Conservation (phyloP, 352 stramenopile species). For the Pythium dissotocum region DNA sequence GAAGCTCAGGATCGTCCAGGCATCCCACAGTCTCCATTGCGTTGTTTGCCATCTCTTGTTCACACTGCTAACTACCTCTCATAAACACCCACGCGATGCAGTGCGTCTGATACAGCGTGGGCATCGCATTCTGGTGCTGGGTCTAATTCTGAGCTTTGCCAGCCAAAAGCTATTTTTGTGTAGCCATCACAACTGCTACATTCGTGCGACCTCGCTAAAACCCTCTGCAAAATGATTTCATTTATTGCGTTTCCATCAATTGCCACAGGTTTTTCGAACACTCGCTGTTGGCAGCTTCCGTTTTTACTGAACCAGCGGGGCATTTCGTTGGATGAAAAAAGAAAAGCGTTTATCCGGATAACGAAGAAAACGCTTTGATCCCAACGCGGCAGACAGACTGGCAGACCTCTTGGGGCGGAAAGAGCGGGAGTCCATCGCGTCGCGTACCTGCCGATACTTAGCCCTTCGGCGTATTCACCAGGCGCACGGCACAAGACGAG, state of each 20-base stretch:
- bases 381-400: not conserved
- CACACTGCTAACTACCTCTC: not conserved
- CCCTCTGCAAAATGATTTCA: not conserved
- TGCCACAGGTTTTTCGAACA: slow-evolving; percentile 16
- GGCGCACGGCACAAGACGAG: slow-evolving; percentile 1
- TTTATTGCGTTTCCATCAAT: not conserved
- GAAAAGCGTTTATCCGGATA: slow-evolving; percentile 4
- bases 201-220: slow-evolving; percentile 12
- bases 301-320: slow-evolving; percentile 8
- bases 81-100: slow-evolving; percentile 3
- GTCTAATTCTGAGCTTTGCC: slow-evolving; percentile 7
- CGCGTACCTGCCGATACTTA: slow-evolving; percentile 5
- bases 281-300: slow-evolving; percentile 2
- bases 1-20: not conserved
- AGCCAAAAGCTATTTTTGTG: slow-evolving; percentile 7
- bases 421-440: slow-evolving; percentile 15
- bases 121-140: slow-evolving; percentile 4
- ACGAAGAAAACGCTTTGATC: slow-evolving; percentile 10
- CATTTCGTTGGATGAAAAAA: slow-evolving; percentile 26
- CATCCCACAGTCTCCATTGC: slow-evolving; percentile 6
- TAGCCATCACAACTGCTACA: slow-evolving; percentile 14
- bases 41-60: slow-evolving; percentile 16
- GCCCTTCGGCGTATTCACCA: not conserved
- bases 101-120: not conserved
- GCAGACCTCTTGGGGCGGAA: slow-evolving; percentile 1